A percentile compares a stretch with the other conserved stretches of the same genome.
Evolutionary conservation across 768 basidiomycete genomes (phyloP).

Genomic region (Leccinum obscurum): DNA sequence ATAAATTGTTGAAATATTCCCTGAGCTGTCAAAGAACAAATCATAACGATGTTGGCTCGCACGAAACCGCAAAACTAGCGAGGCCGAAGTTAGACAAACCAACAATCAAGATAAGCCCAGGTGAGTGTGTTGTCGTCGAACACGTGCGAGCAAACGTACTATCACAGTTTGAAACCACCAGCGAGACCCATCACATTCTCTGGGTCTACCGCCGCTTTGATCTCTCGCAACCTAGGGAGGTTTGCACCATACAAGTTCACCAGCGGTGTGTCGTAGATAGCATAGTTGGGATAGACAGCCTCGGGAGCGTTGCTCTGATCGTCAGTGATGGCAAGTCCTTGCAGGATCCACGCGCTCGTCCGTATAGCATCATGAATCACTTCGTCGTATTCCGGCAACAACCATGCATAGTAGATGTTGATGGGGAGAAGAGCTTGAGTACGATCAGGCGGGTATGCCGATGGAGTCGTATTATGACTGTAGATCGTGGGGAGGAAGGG

Average conservation of each 20-base stretch:
- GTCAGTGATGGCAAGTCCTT: constrained; percentile 41
- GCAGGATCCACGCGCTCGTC: constrained; percentile 39
- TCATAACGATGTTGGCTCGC: too few relatives aligned
- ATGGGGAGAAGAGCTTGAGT: constrained; percentile 39
- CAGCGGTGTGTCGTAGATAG: not conserved
- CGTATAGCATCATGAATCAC: constrained; percentile 38
- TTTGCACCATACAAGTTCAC: not conserved
- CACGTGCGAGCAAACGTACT: not conserved
- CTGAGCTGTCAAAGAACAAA: too few relatives aligned
- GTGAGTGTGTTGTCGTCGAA: not conserved
- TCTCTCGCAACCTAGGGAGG: not conserved
- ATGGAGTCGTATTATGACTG: constrained; percentile 34
- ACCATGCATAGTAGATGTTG: constrained; percentile 41
- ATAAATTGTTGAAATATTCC: too few relatives aligned
- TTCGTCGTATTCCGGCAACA: not conserved
- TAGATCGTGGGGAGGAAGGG: constrained; percentile 47
- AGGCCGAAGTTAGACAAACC: not conserved
- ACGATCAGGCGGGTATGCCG: constrained; percentile 50
- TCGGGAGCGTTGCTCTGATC: not conserved
- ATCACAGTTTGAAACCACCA: not conserved
- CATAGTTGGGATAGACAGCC: not conserved
- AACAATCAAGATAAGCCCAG: not conserved
- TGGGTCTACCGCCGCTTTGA: not conserved
- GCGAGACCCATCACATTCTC: not conserved
- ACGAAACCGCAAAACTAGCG: too few relatives aligned